These are phyloP conservation scores for Mycena alexandri DNA, from an alignment of 768 basidiomycete species.

Conservation along the genomic window DNA sequence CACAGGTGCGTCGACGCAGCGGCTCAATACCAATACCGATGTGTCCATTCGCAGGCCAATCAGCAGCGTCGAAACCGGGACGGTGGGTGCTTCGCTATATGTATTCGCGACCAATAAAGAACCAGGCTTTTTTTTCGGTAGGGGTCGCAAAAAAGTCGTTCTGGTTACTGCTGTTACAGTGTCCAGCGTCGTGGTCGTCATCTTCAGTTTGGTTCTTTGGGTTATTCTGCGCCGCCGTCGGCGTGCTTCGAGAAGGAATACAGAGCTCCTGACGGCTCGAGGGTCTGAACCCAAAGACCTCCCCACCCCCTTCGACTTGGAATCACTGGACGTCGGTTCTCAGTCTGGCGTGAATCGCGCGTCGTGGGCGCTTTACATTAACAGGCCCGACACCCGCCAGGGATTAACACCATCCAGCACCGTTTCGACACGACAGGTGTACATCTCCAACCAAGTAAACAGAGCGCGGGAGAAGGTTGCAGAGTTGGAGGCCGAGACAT, in stretches of 20 bases:
- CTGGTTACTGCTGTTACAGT: no score
- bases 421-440: slow-evolving; percentile 16
- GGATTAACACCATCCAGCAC: background rate
- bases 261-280: background rate
- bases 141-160: no score
- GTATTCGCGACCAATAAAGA: no score
- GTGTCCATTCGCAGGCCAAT: no score
- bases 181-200: no score
- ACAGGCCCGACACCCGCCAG: no score
- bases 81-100: no score
- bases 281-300: background rate
- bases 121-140: no score
- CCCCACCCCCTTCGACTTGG: background rate
- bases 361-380: no score
- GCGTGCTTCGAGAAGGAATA: background rate
- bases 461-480: slow-evolving; percentile 14
- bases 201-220: background rate
- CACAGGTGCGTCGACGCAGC: background rate
- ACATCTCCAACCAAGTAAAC: slow-evolving; percentile 30
- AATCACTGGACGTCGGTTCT: background rate
- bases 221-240: background rate
- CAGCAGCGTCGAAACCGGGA: no score
- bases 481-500: slow-evolving; percentile 18
- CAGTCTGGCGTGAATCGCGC: background rate
- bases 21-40: no score